Evolutionary conservation across 352 stramenopile species (phyloP), one percentile per base, ranked within the genome.

Genomic region (Phytophthora megakarya): DNA sequence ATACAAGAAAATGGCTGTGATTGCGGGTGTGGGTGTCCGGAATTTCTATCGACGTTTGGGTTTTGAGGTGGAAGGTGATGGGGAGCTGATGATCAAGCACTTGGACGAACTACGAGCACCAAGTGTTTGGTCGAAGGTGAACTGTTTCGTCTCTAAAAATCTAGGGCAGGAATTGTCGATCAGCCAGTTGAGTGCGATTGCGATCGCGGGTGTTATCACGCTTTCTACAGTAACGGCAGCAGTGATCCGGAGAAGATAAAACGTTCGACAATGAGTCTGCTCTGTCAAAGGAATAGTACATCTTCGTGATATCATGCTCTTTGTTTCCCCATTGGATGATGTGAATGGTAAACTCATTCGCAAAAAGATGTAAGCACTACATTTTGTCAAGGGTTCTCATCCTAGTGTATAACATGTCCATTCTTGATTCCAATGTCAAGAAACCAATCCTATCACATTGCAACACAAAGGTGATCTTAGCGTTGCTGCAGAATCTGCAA

Each of bases 401-500:
- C 30, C 30, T 35, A 35, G 8, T 35, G 30, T 50, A 47, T 61
- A n/a, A 7, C 26, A 35, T 48, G 26, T 22, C 44, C n/a, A 4
- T 54, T 30, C 11, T 61, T 43, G 46, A 51, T 67, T 45, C 59
- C 43, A 55, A 23, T 26, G 61, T 49, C 53, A 59, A 65, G 33
- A 52, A 30, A 37, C 19, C 28, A 43, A 5, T 51, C 21, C 32
- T 65, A 56, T 22, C 42, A 39, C n/a, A 32, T 35, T 32, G 11
- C 32, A 43, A 44, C 32, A 32, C 19, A 33, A 13, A 26, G 35
- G 1, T 16, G 50, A 47, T 18, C 43, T 45, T 64, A 94, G 54
- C 85, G 85, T 11, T 86, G 83, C 72, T 94, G 90, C 43, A 99
- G 78, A 49, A 99, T 91, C 72, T 99, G 95, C 75, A 99, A 98